A percentile compares a stretch with the other conserved stretches of the same genome.
Conservation (phyloP, 2,329 filamentous ascomycete species). For the Metarhizium humberi region DNA sequence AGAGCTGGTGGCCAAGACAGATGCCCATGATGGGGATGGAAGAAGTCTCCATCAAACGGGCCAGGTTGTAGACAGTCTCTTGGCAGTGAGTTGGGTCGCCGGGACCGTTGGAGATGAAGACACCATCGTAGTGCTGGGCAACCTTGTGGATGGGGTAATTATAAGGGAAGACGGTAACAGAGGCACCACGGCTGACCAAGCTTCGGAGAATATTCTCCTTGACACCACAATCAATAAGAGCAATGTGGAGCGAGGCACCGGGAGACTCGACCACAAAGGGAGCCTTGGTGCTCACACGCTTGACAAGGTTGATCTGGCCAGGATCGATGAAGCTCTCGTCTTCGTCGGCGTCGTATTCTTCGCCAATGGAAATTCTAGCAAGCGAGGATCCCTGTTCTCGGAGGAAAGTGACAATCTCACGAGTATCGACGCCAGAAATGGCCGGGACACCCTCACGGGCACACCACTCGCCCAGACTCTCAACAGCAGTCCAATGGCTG, state of each 20-base stretch:
- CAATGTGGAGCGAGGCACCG: conserved; percentile 78
- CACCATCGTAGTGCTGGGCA: conserved; percentile 91
- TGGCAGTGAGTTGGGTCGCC: conserved; percentile 97
- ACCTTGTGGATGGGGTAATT: conserved; percentile 98
- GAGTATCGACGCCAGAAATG: conserved; percentile 94
- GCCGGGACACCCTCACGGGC: conserved; percentile 91
- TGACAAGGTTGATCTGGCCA: conserved; percentile 92
- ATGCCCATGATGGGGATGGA: conserved; percentile 95
- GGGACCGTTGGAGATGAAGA: conserved; percentile 98
- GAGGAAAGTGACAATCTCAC: conserved; percentile 89
- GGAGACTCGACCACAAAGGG: conserved; percentile 89
- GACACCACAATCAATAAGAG: conserved; percentile 93
- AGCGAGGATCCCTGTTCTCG: conserved; percentile 96
- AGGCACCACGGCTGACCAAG: conserved; percentile 82
- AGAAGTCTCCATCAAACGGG: conserved; percentile 82
- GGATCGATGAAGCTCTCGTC: conserved; percentile 95
- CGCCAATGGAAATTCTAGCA: conserved; percentile 86
- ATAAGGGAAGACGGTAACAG: conserved; percentile 89
- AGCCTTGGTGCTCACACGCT: conserved; percentile 93
- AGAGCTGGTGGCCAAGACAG: conserved; percentile 91
- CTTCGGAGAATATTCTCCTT: conserved; percentile 99
- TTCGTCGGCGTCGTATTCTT: conserved; percentile 97
- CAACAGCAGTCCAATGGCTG: conserved; percentile 97
- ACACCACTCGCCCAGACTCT: conserved; percentile 90
- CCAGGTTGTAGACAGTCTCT: conserved; percentile 86